Evolutionary conservation across 2,329 filamentous ascomycete species (phyloP).

Genomic region (Ceratocystis eucalypticola): DNA sequence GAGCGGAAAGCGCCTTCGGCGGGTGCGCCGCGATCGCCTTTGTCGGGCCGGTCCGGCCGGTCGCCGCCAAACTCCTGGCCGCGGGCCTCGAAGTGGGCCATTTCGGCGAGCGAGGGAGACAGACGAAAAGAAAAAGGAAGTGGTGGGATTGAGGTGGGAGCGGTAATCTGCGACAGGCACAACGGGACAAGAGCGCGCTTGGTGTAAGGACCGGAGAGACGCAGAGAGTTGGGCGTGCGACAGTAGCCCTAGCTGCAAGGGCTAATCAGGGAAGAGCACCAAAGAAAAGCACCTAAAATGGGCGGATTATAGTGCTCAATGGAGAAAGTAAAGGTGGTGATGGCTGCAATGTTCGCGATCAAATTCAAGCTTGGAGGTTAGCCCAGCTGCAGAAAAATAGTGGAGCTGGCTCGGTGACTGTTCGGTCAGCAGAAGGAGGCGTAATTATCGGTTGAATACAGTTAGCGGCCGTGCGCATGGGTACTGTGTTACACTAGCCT

Average conservation of each 20-base stretch:
- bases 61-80: slow-evolving; percentile 33
- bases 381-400: neutral
- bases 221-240: too few relatives aligned
- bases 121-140: too few relatives aligned
- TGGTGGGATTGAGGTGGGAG: neutral
- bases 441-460: neutral
- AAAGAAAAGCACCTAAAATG: too few relatives aligned
- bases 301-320: neutral
- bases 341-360: neutral
- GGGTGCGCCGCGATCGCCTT: slow-evolving; percentile 10
- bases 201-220: too few relatives aligned
- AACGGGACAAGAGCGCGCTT: too few relatives aligned
- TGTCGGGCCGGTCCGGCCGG: neutral
- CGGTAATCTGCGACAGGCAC: too few relatives aligned
- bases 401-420: neutral
- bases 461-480: neutral
- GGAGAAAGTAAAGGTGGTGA: neutral
- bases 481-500: neutral
- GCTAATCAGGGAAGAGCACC: too few relatives aligned
- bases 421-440: neutral
- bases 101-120: slow-evolving; percentile 23
- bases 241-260: too few relatives aligned
- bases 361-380: neutral
- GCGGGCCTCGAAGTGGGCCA: slow-evolving; percentile 41
- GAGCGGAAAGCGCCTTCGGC: slow-evolving; percentile 30